These are phyloP conservation scores for Elsinoe arachidis DNA, from an alignment of 2,329 filamentous ascomycete genomes.

Conservation along the genomic window DNA sequence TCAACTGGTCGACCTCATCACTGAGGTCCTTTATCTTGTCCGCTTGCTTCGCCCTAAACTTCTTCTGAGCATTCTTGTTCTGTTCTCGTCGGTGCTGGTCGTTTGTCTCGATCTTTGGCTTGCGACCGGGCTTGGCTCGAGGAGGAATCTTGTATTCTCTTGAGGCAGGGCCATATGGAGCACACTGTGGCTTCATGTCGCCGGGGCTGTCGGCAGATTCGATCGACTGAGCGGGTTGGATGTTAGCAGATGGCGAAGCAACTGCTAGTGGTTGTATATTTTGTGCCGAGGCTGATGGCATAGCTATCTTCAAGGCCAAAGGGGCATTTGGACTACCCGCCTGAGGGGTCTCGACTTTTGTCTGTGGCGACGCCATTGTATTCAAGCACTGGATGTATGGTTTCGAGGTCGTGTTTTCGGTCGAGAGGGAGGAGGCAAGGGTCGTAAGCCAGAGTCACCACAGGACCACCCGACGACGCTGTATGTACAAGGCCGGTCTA, in stretches of 20 bases:
- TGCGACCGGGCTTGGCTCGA: slow-evolving; percentile 64
- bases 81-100: slow-evolving; percentile 90
- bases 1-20: slow-evolving; percentile 36
- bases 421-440: neutral
- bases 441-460: neutral
- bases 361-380: neutral
- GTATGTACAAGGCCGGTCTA: neutral
- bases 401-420: neutral
- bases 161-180: slow-evolving; percentile 11
- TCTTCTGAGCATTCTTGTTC: slow-evolving; percentile 83
- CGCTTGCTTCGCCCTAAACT: slow-evolving; percentile 79
- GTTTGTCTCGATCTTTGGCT: slow-evolving; percentile 69
- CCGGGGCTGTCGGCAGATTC: neutral
- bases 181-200: neutral
- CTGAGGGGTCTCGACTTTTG: neutral
- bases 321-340: neutral
- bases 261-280: neutral
- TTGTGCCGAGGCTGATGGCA: neutral
- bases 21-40: slow-evolving; percentile 67
- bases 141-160: slow-evolving; percentile 29
- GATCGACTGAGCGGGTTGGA: neutral
- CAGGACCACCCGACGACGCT: neutral
- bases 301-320: neutral
- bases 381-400: neutral
- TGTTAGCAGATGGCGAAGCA: neutral